These are phyloP conservation scores for Parietaria judaica DNA, from an alignment of 306 rosid genomes.

Conservation along the genomic window DNA sequence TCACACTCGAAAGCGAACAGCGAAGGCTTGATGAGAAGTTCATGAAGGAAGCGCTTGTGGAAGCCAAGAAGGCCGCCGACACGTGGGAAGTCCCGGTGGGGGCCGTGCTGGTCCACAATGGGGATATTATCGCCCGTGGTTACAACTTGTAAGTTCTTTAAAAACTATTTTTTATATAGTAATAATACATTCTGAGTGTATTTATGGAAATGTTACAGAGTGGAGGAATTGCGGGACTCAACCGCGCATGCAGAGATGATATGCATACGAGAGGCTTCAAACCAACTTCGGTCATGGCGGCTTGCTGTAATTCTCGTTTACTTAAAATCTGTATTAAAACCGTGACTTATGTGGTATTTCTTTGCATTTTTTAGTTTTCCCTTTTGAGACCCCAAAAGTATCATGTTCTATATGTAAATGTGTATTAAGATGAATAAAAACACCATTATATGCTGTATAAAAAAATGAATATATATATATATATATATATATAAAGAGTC, in stretches of 20 bases:
- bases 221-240: constrained; percentile 87
- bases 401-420: too few relatives aligned
- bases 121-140: constrained; percentile 86
- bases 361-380: too few relatives aligned
- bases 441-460: too few relatives aligned
- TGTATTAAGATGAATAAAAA: too few relatives aligned
- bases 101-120: constrained; percentile 85
- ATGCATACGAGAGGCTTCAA: constrained; percentile 92
- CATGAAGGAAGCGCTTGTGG: constrained; percentile 94
- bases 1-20: constrained; percentile 59
- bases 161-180: background rate
- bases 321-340: constrained; percentile 1
- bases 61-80: constrained; percentile 94
- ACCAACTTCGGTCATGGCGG: constrained; percentile 73
- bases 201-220: constrained; percentile 34
- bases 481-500: too few relatives aligned
- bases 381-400: background rate
- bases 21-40: constrained; percentile 61
- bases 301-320: constrained; percentile 59
- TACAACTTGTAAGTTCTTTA: constrained; percentile 65
- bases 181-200: background rate
- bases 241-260: constrained; percentile 98
- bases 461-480: too few relatives aligned
- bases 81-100: constrained; percentile 99
- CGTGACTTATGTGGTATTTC: background rate